These are phyloP conservation scores for Phyllosticta ampelicida DNA, from an alignment of 2,329 filamentous ascomycete species.

Conservation along the genomic window DNA sequence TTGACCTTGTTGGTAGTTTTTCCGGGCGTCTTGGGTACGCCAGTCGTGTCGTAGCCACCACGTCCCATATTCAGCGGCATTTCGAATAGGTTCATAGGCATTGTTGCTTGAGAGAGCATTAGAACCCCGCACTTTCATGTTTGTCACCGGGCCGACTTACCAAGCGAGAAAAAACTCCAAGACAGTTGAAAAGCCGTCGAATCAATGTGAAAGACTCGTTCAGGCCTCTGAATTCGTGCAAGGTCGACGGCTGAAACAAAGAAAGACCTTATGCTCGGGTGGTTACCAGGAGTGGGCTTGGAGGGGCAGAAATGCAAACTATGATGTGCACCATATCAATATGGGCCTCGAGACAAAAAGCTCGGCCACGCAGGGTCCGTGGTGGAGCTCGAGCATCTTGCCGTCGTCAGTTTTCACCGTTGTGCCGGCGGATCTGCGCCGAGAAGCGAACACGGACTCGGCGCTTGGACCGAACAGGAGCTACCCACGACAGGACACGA, in stretches of 20 bases:
- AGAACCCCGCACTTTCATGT: background rate
- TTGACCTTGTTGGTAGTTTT: conserved; percentile 12
- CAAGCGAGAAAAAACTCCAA: background rate
- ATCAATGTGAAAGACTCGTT: background rate
- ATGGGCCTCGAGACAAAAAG: conserved; percentile 5
- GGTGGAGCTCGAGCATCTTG: conserved; percentile 3
- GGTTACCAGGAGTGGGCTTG: background rate
- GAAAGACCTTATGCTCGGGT: background rate
- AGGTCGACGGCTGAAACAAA: conserved; percentile 2
- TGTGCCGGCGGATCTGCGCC: conserved; percentile 2
- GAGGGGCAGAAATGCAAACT: background rate
- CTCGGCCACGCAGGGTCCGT: background rate
- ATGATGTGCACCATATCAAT: conserved; percentile 3
- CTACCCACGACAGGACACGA: background rate
- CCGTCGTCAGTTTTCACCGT: conserved; percentile 6
- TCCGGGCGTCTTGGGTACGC: conserved; percentile 34
- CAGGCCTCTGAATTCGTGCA: background rate
- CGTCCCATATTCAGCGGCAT: conserved; percentile 33
- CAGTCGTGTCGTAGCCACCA: conserved; percentile 40
- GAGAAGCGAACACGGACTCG: background rate
- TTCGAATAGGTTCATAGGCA: background rate
- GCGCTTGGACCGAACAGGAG: background rate
- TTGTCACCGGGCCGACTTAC: background rate
- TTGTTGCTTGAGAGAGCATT: background rate
- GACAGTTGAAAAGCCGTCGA: background rate